These are phyloP conservation scores for Arachnomyces sp. DNA, from an alignment of 2,329 filamentous ascomycete genomes.

Conservation along the genomic window DNA sequence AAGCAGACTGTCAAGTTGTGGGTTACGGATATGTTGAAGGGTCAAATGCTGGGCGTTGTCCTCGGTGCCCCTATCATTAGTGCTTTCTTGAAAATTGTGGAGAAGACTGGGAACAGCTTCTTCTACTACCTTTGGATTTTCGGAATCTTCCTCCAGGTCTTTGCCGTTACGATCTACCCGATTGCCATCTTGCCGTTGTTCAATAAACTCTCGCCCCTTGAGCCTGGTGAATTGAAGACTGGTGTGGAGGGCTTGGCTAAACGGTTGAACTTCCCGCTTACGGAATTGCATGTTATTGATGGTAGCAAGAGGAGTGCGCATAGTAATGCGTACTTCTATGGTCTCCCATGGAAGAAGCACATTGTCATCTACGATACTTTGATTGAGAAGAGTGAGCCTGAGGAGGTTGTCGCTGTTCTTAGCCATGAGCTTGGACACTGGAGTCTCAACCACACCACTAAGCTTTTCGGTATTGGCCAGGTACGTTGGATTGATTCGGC, in stretches of 20 bases:
- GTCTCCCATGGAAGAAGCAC: conserved; percentile 98
- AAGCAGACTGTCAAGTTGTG: conserved; percentile 90
- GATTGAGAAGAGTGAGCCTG: conserved; percentile 84
- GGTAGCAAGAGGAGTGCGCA: conserved; percentile 81
- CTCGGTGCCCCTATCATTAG: conserved; percentile 82
- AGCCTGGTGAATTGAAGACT: conserved; percentile 79
- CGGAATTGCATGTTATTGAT: conserved; percentile 90
- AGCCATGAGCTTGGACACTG: conserved; percentile 96
- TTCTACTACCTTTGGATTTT: conserved; percentile 99
- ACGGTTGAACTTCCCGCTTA: conserved; percentile 81
- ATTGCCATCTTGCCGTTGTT: conserved; percentile 90
- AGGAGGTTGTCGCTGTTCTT: conserved; percentile 90
- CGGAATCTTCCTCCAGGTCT: conserved; percentile 77
- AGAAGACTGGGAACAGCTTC: conserved; percentile 87
- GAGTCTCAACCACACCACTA: conserved; percentile 90
- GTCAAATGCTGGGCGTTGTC: conserved; percentile 68
- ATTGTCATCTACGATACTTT: conserved; percentile 99
- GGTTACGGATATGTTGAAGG: conserved; percentile 84
- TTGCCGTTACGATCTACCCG: conserved; percentile 93
- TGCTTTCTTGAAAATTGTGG: conserved; percentile 86
- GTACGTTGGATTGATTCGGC: conserved; percentile 36
- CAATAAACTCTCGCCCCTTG: conserved; percentile 92
- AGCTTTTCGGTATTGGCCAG: conserved; percentile 78
- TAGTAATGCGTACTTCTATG: conserved; percentile 93
- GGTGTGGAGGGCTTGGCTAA: conserved; percentile 76